Percentiles rank a stretch among this genome's conserved stretches.
Conservation (phyloP, 345 rosid genomes). For the Raphanus raphanistrum region DNA sequence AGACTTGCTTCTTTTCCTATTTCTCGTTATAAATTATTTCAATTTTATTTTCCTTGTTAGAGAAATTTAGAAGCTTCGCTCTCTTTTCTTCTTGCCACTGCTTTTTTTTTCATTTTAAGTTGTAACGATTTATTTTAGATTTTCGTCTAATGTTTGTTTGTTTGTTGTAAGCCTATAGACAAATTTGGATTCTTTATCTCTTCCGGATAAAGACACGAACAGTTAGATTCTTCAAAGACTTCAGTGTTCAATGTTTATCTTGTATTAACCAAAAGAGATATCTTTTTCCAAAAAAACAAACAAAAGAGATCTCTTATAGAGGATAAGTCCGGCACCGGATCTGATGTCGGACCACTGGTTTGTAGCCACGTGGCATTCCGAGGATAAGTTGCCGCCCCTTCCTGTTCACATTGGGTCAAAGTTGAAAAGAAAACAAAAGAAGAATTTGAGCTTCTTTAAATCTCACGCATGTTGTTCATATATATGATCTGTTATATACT, state of each 20-base stretch:
- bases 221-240: conserved; percentile 35
- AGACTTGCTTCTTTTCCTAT: conserved; percentile 21
- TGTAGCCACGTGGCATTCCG: conserved; percentile 32
- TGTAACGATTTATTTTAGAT: conserved; percentile 3
- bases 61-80: conserved; percentile 28
- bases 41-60: conserved; percentile 3
- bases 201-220: conserved; percentile 27
- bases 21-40: neutral
- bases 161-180: neutral
- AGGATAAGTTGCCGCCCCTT: conserved; percentile 38
- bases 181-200: conserved; percentile 16
- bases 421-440: conserved; percentile 29
- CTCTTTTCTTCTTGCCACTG: conserved; percentile 22
- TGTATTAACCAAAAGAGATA: conserved; percentile 13
- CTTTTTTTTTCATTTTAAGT: neutral
- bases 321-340: conserved; percentile 40
- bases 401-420: conserved; percentile 34
- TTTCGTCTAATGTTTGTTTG: neutral
- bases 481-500: conserved; percentile 20
- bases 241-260: conserved; percentile 24
- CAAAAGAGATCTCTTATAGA: conserved; percentile 3
- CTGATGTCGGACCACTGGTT: conserved; percentile 8
- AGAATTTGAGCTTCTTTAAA: conserved; percentile 24
- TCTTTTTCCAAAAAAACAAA: neutral
- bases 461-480: conserved; percentile 33